Evolutionary conservation across 768 basidiomycete genomes (phyloP).

Genomic region (Russula ochroleuca): DNA sequence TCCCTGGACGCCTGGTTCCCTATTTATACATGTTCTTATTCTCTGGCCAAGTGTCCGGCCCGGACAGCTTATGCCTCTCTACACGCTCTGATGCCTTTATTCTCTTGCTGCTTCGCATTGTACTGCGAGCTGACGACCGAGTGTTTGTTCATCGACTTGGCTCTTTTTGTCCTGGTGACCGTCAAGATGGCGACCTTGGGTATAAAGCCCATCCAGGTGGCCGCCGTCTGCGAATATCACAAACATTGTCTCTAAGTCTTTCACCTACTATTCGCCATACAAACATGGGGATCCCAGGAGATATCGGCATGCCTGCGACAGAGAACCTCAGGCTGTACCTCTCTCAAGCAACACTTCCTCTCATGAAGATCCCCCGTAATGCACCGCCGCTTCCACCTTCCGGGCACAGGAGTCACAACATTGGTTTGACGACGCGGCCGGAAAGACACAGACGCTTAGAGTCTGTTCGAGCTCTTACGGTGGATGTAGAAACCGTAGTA

Average conservation of each 20-base stretch:
- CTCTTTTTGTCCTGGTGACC: neutral
- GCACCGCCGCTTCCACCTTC: slow-evolving; percentile 23
- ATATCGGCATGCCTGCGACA: slow-evolving; percentile 24
- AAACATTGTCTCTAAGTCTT: slow-evolving; percentile 5
- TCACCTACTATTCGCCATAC: neutral
- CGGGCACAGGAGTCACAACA: slow-evolving; percentile 25
- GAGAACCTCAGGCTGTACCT: slow-evolving; percentile 25
- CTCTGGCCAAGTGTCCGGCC: neutral
- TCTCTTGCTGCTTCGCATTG: slow-evolving; percentile 4
- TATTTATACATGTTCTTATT: slow-evolving; percentile 10
- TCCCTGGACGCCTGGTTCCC: neutral
- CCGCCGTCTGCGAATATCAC: neutral
- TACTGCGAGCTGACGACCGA: neutral
- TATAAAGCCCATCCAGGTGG: slow-evolving; percentile 11
- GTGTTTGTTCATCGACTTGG: neutral
- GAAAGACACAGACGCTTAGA: slow-evolving; percentile 21
- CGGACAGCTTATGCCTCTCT: neutral
- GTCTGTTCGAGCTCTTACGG: slow-evolving; percentile 9
- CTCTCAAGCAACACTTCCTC: slow-evolving; percentile 23
- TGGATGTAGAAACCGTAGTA: slow-evolving; percentile 4
- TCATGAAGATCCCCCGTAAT: slow-evolving; percentile 18
- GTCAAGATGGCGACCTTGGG: neutral
- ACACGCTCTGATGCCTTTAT: neutral
- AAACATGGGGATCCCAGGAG: slow-evolving; percentile 17
- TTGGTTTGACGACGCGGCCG: slow-evolving; percentile 19